Percentiles rank a stretch among this genome's conserved stretches.
Evolutionary conservation across 495 filamentous ascomycete genomes (phyloP).

Genomic region (Hamigera avellanea): DNA sequence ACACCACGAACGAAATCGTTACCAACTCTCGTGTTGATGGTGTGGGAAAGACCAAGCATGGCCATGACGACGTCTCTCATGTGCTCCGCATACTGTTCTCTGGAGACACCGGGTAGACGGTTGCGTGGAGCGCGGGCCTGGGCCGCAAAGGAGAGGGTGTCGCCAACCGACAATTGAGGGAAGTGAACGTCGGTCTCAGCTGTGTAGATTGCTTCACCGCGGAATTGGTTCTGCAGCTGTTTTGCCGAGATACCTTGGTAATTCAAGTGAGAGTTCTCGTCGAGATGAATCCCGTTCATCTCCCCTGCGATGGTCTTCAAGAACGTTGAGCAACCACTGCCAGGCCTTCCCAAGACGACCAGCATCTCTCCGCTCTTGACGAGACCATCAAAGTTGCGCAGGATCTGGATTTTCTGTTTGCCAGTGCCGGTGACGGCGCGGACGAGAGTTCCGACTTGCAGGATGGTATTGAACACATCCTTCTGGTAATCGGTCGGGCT

Average conservation of each 20-base stretch:
- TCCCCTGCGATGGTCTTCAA: slow-evolving; percentile 63
- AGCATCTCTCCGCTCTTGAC: slow-evolving; percentile 71
- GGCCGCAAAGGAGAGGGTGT: slow-evolving; percentile 54
- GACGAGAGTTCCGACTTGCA: slow-evolving; percentile 40
- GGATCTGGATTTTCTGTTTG: slow-evolving; percentile 53
- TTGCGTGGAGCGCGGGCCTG: slow-evolving; percentile 39
- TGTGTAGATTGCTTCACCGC: slow-evolving; percentile 57
- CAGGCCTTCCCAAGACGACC: slow-evolving; percentile 67
- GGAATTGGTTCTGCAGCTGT: slow-evolving; percentile 56
- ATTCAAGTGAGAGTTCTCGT: slow-evolving; percentile 44
- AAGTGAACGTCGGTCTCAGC: slow-evolving; percentile 58
- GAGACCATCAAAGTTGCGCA: slow-evolving; percentile 61
- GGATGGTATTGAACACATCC: slow-evolving; percentile 57
- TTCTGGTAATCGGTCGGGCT: slow-evolving; percentile 74
- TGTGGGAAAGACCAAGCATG: slow-evolving; percentile 46
- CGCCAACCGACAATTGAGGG: slow-evolving; percentile 52
- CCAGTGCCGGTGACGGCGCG: slow-evolving; percentile 31
- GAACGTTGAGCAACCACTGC: slow-evolving; percentile 62
- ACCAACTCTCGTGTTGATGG: slow-evolving; percentile 46
- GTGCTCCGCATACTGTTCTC: slow-evolving; percentile 35
- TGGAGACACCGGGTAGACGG: slow-evolving; percentile 34
- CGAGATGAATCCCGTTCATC: slow-evolving; percentile 59
- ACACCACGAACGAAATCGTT: slow-evolving; percentile 81
- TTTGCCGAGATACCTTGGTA: slow-evolving; percentile 65
- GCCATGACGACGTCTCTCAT: slow-evolving; percentile 53